Base-by-base conservation (phyloP, 352 stramenopile species). In the Phytophthora fragariae region DNA sequence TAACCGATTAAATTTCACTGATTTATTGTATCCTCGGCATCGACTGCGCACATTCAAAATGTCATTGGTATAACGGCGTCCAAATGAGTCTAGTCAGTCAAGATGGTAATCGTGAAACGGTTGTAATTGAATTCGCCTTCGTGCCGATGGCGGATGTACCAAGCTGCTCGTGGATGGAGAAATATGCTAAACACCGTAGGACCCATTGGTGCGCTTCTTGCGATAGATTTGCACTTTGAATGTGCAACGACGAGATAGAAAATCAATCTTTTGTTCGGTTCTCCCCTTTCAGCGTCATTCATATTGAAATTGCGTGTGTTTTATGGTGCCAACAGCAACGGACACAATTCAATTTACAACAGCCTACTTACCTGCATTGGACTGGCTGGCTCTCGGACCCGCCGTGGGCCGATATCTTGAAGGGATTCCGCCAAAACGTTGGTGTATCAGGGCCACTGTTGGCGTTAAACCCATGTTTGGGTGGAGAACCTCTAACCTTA, bases 401-500 rank as follows among this genome's bases (percentile, higher is more conserved):
- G 52, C 6, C n/a, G 60, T 54, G 17, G 19, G 24, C 9, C 14
- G 5, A 2, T 67, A 46, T 9, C 12, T 60, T 4, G 49, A 62
- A 41, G 44, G 5, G 29, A 70, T 70, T 21, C 29, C 55, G 10
- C 53, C 54, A 6, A 8, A 63, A 0, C 27, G 46, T 5, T 64
- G 54, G 63, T 63, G 63, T 19, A 53, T 70, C 5, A n/a, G 53
- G 15, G 54, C 63, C 2, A 70, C 59, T 39, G 35, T 70, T 41
- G 63, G 54, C 21, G 14, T 57, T 9, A 35, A n/a, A 5, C 19
- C 54, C 0, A n/a, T 70, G 10, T 70, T 57, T 19, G 63, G 54
- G 0, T 59, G 54, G 62, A 35, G 62, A 31, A 70, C 62, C 2
- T 63, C 62, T 2, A 70, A 70, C 29, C 58, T 70, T 17, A 54